Base-by-base conservation (phyloP, 1,284 basidiomycete species). In the Trametes polyzona region DNA sequence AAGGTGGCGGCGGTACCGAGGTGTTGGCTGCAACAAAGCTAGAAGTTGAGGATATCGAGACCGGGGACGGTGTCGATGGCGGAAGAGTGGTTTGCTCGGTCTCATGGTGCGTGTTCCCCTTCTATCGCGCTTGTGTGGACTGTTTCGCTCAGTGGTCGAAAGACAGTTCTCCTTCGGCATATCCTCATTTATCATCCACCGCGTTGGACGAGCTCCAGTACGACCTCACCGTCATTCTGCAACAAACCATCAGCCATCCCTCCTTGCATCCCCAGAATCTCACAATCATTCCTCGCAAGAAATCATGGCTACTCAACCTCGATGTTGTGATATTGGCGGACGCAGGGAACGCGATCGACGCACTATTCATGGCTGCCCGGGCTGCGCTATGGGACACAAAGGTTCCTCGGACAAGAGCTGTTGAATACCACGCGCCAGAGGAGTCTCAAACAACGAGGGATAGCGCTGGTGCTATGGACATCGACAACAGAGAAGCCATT, bases 301-400 rank as follows among this genome's bases (percentile, higher is more conserved):
- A 87, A 67, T 74, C 83, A 1, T 93, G 91, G 91, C 70, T 84
- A 4, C 76, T 88, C 8, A 77, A 83, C 53, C 75, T 94, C 35
- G 91, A 93, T 64, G 74, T 86, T 6, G 76, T 90, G 9, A 79
- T 93, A 11, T 78, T 91, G 16, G 76, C 84, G 0, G 88, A 93
- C 59, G 77, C 81, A 5, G 92, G 91, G 0, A 92, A 92, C 67
- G 65, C 88, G 24, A 77, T 83, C 47, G 92, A 93, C 67, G 86
- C 86, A 33, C 71, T 93, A 3, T 91, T 92, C 73, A 80, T 93
- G 74, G 87, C 87, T 0, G 83, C 86, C 1, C 81, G 87, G 11
- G 88, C 88, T 0, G 90, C 90, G 0, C 71, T 94, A 11, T 90
- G 85, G 82, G 90, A 93, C 63, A 88, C 90, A 16, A 87, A 83